Evolutionary conservation across 164 flowering plant species (phyloP).

Genomic region (Vitis riparia): DNA sequence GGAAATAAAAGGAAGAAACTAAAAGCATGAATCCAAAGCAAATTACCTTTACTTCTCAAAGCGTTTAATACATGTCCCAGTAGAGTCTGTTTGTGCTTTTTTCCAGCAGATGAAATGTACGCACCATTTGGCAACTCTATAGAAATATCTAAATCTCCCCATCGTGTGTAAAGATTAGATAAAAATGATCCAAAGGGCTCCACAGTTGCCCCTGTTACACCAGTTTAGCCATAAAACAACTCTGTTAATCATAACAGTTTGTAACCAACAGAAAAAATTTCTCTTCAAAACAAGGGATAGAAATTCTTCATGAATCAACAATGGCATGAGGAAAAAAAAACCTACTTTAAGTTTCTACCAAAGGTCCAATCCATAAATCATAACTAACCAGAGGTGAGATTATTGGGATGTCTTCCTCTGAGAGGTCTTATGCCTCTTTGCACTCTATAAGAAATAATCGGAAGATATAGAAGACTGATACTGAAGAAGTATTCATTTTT

Average conservation of each 20-base stretch:
- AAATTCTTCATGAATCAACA: not conserved
- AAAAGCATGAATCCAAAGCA: not conserved
- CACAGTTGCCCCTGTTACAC: constrained; percentile 74
- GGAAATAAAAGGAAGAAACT: not conserved
- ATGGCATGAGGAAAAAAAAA: not conserved
- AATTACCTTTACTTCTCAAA: constrained; percentile 51
- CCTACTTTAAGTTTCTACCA: too few species aligned
- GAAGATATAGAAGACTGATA: too few species aligned
- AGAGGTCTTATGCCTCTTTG: not conserved
- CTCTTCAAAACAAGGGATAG: not conserved
- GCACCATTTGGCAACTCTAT: constrained; percentile 55
- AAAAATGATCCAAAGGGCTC: constrained; percentile 95
- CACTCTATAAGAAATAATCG: not conserved
- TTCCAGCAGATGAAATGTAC: constrained; percentile 47
- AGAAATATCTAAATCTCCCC: constrained; percentile 93
- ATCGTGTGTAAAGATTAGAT: constrained; percentile 75
- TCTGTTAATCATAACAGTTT: not conserved
- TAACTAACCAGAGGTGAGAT: not conserved
- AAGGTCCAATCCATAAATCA: too few species aligned
- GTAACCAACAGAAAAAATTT: not conserved
- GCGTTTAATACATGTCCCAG: constrained; percentile 48
- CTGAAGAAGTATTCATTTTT: not conserved
- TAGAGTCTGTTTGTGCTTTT: constrained; percentile 46
- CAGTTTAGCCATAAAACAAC: not conserved
- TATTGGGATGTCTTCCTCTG: not conserved